A percentile compares a stretch with the other conserved stretches of the same genome.
These are phyloP conservation scores for Scheffersomyces amazonensis DNA, from an alignment of 805 yeast genomes.

Conservation along the genomic window DNA sequence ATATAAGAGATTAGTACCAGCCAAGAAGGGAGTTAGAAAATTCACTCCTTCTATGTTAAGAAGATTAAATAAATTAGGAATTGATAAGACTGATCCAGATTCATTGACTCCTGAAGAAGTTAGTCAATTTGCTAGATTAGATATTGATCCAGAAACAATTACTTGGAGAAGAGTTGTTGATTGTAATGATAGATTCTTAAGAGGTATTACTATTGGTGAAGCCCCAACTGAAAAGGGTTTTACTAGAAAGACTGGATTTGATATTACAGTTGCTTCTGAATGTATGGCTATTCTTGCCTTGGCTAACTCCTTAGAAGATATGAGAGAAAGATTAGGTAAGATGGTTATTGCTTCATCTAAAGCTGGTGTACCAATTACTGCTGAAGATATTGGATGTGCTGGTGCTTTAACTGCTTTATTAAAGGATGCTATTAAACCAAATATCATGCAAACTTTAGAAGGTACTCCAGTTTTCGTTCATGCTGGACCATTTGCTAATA, in stretches of 20 bases:
- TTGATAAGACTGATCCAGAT: conserved; percentile 67
- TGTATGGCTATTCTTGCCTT: conserved; percentile 83
- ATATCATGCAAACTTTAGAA: conserved; percentile 83
- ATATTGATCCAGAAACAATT: conserved; percentile 75
- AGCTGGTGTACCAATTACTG: conserved; percentile 71
- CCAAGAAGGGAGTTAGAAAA: conserved; percentile 64
- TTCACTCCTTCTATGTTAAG: conserved; percentile 68
- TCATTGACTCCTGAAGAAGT: conserved; percentile 70
- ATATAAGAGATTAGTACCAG: conserved; percentile 73
- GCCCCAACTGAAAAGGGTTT: conserved; percentile 79
- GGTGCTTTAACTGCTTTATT: conserved; percentile 82
- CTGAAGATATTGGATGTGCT: conserved; percentile 82
- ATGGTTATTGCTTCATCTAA: conserved; percentile 72
- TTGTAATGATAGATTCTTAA: conserved; percentile 74
- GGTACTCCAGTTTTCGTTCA: conserved; percentile 87
- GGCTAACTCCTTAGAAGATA: conserved; percentile 64
- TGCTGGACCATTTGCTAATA: conserved; percentile 88
- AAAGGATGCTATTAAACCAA: conserved; percentile 82
- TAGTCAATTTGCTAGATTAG: conserved; percentile 60
- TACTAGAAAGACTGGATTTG: conserved; percentile 74
- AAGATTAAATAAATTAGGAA: conserved; percentile 67
- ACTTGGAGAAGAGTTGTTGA: conserved; percentile 85
- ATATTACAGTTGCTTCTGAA: conserved; percentile 82
- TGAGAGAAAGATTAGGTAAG: conserved; percentile 71
- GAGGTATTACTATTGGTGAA: conserved; percentile 77